Base-by-base conservation (phyloP, 768 basidiomycete species). In the Brasilioporus rufonigricans region DNA sequence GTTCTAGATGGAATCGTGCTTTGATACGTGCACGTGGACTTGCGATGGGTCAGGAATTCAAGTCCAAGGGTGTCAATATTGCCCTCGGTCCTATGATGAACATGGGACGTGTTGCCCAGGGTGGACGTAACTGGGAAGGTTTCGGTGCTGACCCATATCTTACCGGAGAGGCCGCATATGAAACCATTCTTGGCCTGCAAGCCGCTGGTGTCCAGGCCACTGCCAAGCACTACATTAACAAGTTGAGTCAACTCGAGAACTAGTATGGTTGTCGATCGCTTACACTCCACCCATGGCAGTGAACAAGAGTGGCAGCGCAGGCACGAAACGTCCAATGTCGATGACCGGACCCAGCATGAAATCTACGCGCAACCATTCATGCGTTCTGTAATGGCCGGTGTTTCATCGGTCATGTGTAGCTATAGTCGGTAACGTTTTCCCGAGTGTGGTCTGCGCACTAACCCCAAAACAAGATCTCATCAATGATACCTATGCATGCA, bases 81-180 rank as follows among this genome's bases (percentile, higher is more conserved):
- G 87, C 85, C 11, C 78, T 95, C 8, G 82, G 80, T 27, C 81
- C 91, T 0, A 90, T 90, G 87, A 93, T 91, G 84, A 93, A 94
- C 67, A 81, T 95, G 76, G 89, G 87, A 1, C 82, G 90, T 18
- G 71, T 86, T 19, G 85, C 89, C 3, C 77, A 82, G 59, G 91
- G 88, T 8, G 94, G 94, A 18, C 77, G 94, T 27, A 93, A 94
- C 70, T 96, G 92, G 91, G 94, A 96, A 76, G 92, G 91, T n/a
- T 94, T 93, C 54, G 93, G 93, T 29, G 91, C 81, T 11, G 94
- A 97, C 68, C 94, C 94, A 0, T 96, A 84, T 73, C 74, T 96
- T 16, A 63, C 81, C n/a, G 92, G 94, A 13, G 91, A 91, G 65
- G 77, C 76, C 7, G 79, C 84, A 3, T 84, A 78, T 44, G 89